Evolutionary conservation across 495 filamentous ascomycete genomes (phyloP).

Genomic region (Daldinia grandis): DNA sequence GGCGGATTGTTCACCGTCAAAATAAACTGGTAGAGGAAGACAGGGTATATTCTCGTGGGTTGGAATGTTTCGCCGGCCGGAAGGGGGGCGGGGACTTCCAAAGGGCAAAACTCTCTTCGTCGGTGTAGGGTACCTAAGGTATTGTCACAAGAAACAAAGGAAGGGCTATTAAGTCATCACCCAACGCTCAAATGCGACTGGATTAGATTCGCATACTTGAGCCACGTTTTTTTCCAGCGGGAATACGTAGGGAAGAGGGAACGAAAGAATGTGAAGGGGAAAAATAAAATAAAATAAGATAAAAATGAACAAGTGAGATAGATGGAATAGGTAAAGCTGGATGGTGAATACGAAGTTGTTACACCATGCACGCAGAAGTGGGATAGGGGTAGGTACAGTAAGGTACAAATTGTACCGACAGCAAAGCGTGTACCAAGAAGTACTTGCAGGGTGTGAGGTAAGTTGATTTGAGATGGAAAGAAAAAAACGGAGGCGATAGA

Average conservation of each 20-base stretch:
- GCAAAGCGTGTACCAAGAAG: neutral
- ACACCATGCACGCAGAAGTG: neutral
- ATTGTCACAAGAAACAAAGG: conserved; percentile 34
- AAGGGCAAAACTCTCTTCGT: conserved; percentile 27
- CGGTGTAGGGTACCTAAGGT: neutral
- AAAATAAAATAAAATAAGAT: conserved; percentile 11
- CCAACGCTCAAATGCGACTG: conserved; percentile 18
- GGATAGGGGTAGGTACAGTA: conserved; percentile 9
- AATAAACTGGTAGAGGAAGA: conserved; percentile 3
- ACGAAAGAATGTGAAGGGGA: neutral
- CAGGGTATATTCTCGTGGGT: conserved; percentile 3
- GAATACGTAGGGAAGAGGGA: conserved; percentile 5
- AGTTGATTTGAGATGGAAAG: conserved; percentile 17
- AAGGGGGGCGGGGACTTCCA: conserved; percentile 30
- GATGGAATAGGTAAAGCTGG: conserved; percentile 12
- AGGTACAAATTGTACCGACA: neutral
- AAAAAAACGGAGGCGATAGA: conserved; percentile 25
- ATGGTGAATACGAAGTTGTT: conserved; percentile 36
- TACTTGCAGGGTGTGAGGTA: neutral
- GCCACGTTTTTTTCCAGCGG: neutral
- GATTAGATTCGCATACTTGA: conserved; percentile 19
- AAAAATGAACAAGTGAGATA: conserved; percentile 13
- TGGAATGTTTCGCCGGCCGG: conserved; percentile 20
- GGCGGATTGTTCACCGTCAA: conserved; percentile 16
- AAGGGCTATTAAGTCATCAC: conserved; percentile 38